Evolutionary conservation across 768 basidiomycete species (phyloP), one percentile per base, ranked within the genome.

Genomic region (Agrocybe chaxingu): DNA sequence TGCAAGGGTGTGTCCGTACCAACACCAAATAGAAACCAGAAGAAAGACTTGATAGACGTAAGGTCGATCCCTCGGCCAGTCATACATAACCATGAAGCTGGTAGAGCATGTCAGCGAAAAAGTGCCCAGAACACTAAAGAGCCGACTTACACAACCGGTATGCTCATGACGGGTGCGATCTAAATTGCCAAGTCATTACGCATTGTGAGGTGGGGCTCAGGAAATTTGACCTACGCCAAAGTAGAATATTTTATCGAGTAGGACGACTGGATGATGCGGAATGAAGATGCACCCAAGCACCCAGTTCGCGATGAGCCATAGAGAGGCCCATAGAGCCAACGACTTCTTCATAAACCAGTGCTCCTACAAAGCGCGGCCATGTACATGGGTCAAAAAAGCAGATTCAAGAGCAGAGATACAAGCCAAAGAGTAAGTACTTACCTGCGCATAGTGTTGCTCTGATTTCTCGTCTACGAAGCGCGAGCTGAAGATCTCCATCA

Each of bases 281-380:
- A 79, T 70, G 56, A 84, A 79, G 8, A 73, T 70, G 29, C 74
- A 71, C 4, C 77, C 84, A 36, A 89, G 73, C 13, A 80, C 71
- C 87, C 89, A 91, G 57, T 84, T 89, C 31, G 79, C 56, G 45
- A 87, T 70, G 37, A 87, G 71, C 74, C 86, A 91, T 7, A 79
- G 50, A 8, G 80, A 71, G 5, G 83, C 80, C 77, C 82, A 84
- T 7, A 84, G 54, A 13, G 84, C 85, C 32, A 87, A 67, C 0
- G 76, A 71, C 72, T 88, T 89, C 53, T 78, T 77, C 19, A 82
- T 72, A 58, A 81, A 87, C 89, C 88, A 90, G 45, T 73, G 80
- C 67, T 92, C 89, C 74, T 83, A 72, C 44, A 31, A 30, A 7
- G 13, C 7, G 24, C 8, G 8, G 33, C 47, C 3, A 44, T 18